Percentiles rank a stretch among this genome's conserved stretches.
Evolutionary conservation across 2,329 filamentous ascomycete species (phyloP).

Genomic region (Esteya vermicola): DNA sequence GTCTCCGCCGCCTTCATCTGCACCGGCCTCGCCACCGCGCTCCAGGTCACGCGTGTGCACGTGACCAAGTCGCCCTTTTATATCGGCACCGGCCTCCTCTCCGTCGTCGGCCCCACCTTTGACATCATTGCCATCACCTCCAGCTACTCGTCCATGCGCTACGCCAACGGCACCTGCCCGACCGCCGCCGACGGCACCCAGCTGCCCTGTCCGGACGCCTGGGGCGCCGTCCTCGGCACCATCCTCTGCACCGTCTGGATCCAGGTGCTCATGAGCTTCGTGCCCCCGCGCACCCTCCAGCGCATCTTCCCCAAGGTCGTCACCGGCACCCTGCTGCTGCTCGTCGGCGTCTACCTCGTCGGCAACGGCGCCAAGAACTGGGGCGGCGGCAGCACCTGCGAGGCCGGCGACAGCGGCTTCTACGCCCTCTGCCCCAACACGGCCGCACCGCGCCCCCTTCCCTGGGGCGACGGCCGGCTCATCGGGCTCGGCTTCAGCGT

Average conservation of each 20-base stretch:
- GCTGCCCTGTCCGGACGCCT: conserved; percentile 50
- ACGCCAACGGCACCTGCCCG: conserved; percentile 49
- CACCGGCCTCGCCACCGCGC: conserved; percentile 47
- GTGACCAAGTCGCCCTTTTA: conserved; percentile 48
- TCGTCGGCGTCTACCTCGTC: conserved; percentile 53
- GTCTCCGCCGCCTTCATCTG: conserved; percentile 57
- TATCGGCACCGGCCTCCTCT: conserved; percentile 51
- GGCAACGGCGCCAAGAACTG: conserved; percentile 50
- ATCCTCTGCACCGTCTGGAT: conserved; percentile 33
- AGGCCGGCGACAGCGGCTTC: conserved; percentile 29
- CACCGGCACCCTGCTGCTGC: conserved; percentile 51
- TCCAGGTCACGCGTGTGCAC: conserved; percentile 55
- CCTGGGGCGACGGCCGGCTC: conserved; percentile 44
- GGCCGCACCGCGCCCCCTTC: conserved; percentile 44
- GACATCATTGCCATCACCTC: conserved; percentile 50
- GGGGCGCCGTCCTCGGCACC: conserved; percentile 49
- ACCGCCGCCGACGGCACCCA: conserved; percentile 37
- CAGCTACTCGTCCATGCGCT: conserved; percentile 48
- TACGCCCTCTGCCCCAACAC: conserved; percentile 43
- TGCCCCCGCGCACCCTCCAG: conserved; percentile 42
- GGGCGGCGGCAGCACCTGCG: conserved; percentile 39
- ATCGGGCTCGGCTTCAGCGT: conserved; percentile 58
- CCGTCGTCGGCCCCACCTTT: conserved; percentile 55
- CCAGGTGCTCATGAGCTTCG: conserved; percentile 51
- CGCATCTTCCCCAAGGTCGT: conserved; percentile 54